Conservation (phyloP, 2,329 filamentous ascomycete species). For the Alternaria tenuissima region DNA sequence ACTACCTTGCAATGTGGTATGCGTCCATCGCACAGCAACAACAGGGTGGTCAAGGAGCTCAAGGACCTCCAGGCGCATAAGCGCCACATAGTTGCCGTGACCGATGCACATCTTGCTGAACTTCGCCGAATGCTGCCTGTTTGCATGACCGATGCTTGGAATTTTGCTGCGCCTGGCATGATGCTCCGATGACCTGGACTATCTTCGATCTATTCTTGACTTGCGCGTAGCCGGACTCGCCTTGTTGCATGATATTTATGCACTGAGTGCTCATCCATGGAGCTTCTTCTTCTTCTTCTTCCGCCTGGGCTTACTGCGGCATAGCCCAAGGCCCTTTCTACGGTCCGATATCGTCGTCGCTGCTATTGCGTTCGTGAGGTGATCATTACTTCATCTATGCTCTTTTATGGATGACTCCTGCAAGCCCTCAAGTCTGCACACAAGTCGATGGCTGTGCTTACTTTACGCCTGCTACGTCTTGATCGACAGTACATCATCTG, state of each 20-base stretch:
- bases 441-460: slow-evolving; percentile 1
- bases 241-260: slow-evolving; percentile 34
- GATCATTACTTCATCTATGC: slow-evolving; percentile 21
- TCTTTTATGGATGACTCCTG: slow-evolving; percentile 19
- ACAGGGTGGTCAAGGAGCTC: slow-evolving; percentile 37
- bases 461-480: slow-evolving; percentile 1
- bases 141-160: slow-evolving; percentile 48
- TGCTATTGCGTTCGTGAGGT: slow-evolving; percentile 24
- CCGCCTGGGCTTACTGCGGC: slow-evolving; percentile 6
- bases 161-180: slow-evolving; percentile 38
- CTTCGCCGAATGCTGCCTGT: slow-evolving; percentile 47
- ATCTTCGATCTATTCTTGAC: slow-evolving; percentile 32
- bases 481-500: slow-evolving; percentile 4
- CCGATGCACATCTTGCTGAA: slow-evolving; percentile 49
- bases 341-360: slow-evolving; percentile 7
- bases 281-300: slow-evolving; percentile 13
- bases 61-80: slow-evolving; percentile 49
- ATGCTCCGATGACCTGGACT: slow-evolving; percentile 24
- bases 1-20: slow-evolving; percentile 83
- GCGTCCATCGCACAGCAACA: slow-evolving; percentile 69
- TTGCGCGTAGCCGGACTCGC: slow-evolving; percentile 25
- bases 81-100: slow-evolving; percentile 42
- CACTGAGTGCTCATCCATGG: slow-evolving; percentile 22
- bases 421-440: slow-evolving; percentile 4
- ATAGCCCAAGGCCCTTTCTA: slow-evolving; percentile 11